Conservation (phyloP, 208 protist species). For the Trypanosoma scelopori region DNA sequence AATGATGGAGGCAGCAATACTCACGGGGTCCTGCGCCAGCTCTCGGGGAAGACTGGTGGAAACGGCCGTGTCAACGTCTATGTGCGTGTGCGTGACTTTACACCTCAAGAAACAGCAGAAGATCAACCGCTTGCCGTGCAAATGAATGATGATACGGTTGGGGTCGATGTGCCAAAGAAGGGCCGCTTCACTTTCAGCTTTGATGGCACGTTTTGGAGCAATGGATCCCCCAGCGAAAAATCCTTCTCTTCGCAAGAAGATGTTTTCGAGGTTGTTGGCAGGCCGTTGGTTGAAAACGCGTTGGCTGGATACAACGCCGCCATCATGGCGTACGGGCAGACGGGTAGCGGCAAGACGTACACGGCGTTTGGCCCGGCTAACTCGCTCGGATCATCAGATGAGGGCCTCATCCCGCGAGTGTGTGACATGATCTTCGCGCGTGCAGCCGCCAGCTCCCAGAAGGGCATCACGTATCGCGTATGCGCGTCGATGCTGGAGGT, state of each 20-base stretch:
- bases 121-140: constrained; percentile 48
- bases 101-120: constrained; percentile 39
- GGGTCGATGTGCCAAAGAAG: constrained; percentile 72
- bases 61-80: constrained; percentile 85
- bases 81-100: constrained; percentile 80
- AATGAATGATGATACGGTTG: constrained; percentile 71
- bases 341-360: constrained; percentile 87
- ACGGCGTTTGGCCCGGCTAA: constrained; percentile 68
- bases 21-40: background rate
- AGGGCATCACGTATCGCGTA: constrained; percentile 64
- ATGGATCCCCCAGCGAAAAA: constrained; percentile 47
- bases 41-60: constrained; percentile 24
- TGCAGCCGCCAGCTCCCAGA: constrained; percentile 50
- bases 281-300: constrained; percentile 87
- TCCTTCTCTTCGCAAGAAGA: constrained; percentile 64
- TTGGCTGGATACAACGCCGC: constrained; percentile 83
- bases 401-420: constrained; percentile 81
- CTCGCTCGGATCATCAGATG: constrained; percentile 53
- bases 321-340: constrained; percentile 90
- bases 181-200: constrained; percentile 84
- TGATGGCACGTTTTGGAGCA: constrained; percentile 93
- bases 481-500: constrained; percentile 93
- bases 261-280: constrained; percentile 90
- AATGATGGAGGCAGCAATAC: background rate
- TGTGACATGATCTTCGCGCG: constrained; percentile 84